Conservation (phyloP, 305 asterid species). For the Fraxinus ornus region DNA sequence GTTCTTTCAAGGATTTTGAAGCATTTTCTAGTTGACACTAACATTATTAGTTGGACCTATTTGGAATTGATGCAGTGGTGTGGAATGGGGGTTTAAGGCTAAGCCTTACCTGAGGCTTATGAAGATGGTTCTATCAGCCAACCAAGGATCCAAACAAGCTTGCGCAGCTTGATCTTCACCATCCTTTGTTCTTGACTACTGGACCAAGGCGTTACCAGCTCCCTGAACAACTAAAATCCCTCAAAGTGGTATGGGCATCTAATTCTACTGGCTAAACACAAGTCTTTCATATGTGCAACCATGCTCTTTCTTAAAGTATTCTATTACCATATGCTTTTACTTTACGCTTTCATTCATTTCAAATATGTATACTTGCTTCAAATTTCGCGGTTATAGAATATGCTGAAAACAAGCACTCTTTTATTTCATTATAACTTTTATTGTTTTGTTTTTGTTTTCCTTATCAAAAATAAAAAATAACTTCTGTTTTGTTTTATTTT, state of each 20-base stretch:
- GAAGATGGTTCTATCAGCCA: constrained; percentile 86
- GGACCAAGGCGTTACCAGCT: constrained; percentile 74
- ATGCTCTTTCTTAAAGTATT: not conserved
- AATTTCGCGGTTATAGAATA: not conserved
- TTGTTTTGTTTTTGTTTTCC: not conserved
- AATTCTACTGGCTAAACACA: not conserved
- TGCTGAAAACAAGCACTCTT: not conserved
- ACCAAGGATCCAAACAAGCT: constrained; percentile 94
- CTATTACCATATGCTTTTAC: not conserved
- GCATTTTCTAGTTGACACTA: not conserved
- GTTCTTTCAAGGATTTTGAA: not conserved
- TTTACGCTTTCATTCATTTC: not conserved
- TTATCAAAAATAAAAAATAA: not conserved
- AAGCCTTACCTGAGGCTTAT: constrained; percentile 69
- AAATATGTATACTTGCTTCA: not conserved
- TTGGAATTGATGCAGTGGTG: too few relatives aligned
- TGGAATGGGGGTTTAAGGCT: constrained; percentile 77
- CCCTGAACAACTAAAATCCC: constrained; percentile 69
- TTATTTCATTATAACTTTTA: not conserved
- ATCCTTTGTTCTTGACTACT: constrained; percentile 74
- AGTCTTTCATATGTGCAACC: not conserved
- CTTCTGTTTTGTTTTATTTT: not conserved
- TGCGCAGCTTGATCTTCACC: constrained; percentile 75
- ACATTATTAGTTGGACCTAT: constrained; percentile 13
- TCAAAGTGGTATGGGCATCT: constrained; percentile 60